phyloP scores from a whole-genome alignment of 805 yeast genomes.

The Starmerella kuoi region DNA sequence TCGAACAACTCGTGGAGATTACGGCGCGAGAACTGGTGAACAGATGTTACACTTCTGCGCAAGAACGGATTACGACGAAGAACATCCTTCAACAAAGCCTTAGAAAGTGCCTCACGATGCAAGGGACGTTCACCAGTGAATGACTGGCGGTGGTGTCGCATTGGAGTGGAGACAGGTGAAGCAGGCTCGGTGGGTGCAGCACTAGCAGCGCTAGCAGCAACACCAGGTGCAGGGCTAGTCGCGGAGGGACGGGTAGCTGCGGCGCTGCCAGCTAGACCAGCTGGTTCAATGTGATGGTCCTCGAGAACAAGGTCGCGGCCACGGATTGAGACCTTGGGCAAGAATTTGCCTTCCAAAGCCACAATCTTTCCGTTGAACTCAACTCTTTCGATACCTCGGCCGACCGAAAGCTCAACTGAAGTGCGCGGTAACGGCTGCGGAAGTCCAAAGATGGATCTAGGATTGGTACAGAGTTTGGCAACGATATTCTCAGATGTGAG shows the following conservation, averaged over 20 bases:
- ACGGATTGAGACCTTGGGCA: constrained; percentile 41
- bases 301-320: constrained; percentile 17
- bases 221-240: not conserved
- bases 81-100: constrained; percentile 65
- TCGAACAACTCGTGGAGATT: constrained; percentile 88
- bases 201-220: not conserved
- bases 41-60: constrained; percentile 77
- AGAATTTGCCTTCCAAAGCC: constrained; percentile 68
- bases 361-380: constrained; percentile 65
- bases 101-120: constrained; percentile 30
- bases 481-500: constrained; percentile 64
- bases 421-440: constrained; percentile 59
- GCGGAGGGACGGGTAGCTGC: not conserved
- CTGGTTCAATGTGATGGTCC: constrained; percentile 17
- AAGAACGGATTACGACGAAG: constrained; percentile 86
- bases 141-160: constrained; percentile 20
- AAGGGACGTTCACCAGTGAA: constrained; percentile 24
- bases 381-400: constrained; percentile 84
- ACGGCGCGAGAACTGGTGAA: constrained; percentile 72
- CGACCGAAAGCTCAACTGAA: constrained; percentile 56
- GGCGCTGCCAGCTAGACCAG: not conserved
- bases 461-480: constrained; percentile 64
- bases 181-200: not conserved
- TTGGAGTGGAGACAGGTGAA: constrained; percentile 2
- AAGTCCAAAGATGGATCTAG: constrained; percentile 68